Percentiles rank a stretch among this genome's conserved stretches.
Conservation (phyloP, 2,329 filamentous ascomycete species). For the Arthrinium phaeospermum region DNA sequence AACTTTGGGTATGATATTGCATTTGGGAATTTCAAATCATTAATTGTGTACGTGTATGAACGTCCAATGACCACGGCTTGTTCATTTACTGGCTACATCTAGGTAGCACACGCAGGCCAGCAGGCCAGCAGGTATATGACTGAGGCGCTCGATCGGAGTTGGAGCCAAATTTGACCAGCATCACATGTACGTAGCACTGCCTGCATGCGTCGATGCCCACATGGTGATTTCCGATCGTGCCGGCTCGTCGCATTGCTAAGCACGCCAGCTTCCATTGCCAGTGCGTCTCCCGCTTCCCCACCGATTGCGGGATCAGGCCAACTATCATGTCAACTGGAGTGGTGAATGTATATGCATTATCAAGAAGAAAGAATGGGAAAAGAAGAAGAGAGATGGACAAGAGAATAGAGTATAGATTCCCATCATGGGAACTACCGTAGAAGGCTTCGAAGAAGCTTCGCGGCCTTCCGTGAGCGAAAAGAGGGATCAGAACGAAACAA, state of each 20-base stretch:
- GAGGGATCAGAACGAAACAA: background rate
- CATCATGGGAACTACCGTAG: background rate
- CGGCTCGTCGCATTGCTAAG: background rate
- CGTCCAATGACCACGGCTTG: background rate
- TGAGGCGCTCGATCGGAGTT: background rate
- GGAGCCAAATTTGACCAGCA: background rate
- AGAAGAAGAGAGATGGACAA: background rate
- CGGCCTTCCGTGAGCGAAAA: background rate
- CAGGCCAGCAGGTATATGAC: no score
- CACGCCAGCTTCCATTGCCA: background rate
- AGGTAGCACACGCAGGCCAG: background rate
- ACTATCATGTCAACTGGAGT: background rate
- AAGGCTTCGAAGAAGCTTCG: background rate
- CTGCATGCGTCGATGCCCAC: background rate
- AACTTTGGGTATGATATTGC: background rate
- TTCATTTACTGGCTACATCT: background rate
- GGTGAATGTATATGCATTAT: background rate
- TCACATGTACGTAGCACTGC: background rate
- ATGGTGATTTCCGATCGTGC: constrained; percentile 13
- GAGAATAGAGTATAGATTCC: background rate
- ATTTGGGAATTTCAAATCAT: background rate
- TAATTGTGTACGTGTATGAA: background rate
- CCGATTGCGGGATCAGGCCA: background rate
- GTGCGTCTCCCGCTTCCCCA: background rate
- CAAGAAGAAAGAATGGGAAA: background rate